These are phyloP conservation scores for Claviceps sp. DNA, from an alignment of 2,329 filamentous ascomycete genomes.

Conservation along the genomic window DNA sequence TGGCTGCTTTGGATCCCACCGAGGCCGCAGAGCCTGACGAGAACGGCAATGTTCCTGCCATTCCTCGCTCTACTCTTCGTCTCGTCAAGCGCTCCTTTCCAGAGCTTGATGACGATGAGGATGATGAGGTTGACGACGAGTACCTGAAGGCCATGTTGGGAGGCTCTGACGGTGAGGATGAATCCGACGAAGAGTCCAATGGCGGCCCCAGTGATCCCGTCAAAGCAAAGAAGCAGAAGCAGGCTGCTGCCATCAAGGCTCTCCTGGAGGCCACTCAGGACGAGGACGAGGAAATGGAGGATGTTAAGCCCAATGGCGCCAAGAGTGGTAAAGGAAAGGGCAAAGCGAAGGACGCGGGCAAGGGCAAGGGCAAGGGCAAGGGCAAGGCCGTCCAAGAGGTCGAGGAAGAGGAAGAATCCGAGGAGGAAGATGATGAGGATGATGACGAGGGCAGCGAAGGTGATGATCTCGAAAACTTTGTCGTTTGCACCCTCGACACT, in stretches of 20 bases:
- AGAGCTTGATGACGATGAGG: constrained; percentile 38
- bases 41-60: constrained; percentile 44
- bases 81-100: constrained; percentile 62
- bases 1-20: constrained; percentile 93
- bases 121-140: constrained; percentile 55
- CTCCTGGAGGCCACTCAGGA: constrained; percentile 55
- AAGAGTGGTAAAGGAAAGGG: constrained; percentile 45
- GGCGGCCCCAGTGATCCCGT: constrained; percentile 82
- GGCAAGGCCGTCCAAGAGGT: constrained; percentile 51
- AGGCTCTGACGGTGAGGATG: constrained; percentile 37
- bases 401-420: constrained; percentile 34
- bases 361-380: constrained; percentile 56
- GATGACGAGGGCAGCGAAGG: constrained; percentile 49
- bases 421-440: constrained; percentile 22
- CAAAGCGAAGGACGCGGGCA: constrained; percentile 42
- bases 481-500: constrained; percentile 91
- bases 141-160: constrained; percentile 43
- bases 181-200: constrained; percentile 57
- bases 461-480: constrained; percentile 70
- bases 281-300: constrained; percentile 60
- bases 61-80: constrained; percentile 77
- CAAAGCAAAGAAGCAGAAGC: constrained; percentile 78
- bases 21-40: constrained; percentile 55
- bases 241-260: constrained; percentile 64
- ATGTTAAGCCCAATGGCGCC: constrained; percentile 46